Evolutionary conservation across 2,329 filamentous ascomycete species (phyloP).

Genomic region (Aspergillus pseudoviridinutans): DNA sequence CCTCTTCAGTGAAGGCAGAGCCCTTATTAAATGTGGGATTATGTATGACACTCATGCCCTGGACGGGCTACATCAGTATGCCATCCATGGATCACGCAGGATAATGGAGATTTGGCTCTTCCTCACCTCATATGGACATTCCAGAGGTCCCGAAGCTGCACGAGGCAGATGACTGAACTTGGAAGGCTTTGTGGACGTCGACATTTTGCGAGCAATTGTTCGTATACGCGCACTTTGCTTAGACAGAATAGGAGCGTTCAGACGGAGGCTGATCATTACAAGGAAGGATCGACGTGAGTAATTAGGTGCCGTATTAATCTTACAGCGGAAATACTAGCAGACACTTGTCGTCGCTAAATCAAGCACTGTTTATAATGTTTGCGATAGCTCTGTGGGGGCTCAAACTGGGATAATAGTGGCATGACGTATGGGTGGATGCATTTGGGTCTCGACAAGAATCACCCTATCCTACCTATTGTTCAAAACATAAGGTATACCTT

Average conservation of each 20-base stretch:
- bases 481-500: not conserved
- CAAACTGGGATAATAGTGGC: not conserved
- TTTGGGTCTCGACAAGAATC: not conserved
- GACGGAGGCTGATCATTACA: not conserved
- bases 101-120: not conserved
- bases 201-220: conserved; percentile 4
- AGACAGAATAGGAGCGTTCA: not conserved
- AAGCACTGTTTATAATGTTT: not conserved
- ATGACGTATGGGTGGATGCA: not conserved
- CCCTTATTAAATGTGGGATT: conserved; percentile 77
- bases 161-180: conserved; percentile 31
- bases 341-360: not conserved
- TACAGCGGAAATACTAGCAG: not conserved
- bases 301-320: not conserved
- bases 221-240: not conserved
- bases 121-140: conserved; percentile 27
- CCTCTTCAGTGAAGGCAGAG: conserved; percentile 67
- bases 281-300: not conserved
- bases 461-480: not conserved
- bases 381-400: not conserved
- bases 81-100: not conserved
- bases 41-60: conserved; percentile 56
- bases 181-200: conserved; percentile 10
- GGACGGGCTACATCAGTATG: not conserved
- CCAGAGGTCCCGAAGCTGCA: conserved; percentile 24